These are phyloP conservation scores for Trametes cinnabarina DNA, from an alignment of 768 basidiomycete species.

Conservation along the genomic window DNA sequence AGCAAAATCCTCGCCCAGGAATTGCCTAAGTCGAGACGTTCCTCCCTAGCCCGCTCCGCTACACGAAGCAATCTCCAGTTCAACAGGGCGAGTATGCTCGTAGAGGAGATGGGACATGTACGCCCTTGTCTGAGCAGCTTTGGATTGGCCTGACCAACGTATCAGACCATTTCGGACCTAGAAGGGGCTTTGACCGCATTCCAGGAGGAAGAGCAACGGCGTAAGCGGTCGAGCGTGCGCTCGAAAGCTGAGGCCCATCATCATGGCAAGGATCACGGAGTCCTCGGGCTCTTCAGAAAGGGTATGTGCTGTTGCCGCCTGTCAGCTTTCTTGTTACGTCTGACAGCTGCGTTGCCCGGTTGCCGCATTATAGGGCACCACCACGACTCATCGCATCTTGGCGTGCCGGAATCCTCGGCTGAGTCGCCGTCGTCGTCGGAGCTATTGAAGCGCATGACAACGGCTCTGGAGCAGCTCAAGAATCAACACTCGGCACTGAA, in stretches of 20 bases:
- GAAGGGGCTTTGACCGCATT: slow-evolving; percentile 52
- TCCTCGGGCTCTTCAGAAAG: slow-evolving; percentile 60
- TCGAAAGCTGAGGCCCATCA: slow-evolving; percentile 41
- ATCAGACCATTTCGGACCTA: slow-evolving; percentile 57
- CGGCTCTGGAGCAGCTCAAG: slow-evolving; percentile 53
- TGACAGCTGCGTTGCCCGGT: not conserved
- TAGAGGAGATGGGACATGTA: slow-evolving; percentile 69
- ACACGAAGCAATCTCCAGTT: slow-evolving; percentile 43
- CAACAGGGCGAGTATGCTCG: slow-evolving; percentile 48
- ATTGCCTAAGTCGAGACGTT: slow-evolving; percentile 37
- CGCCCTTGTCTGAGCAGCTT: slow-evolving; percentile 23
- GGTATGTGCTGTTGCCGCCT: slow-evolving; percentile 23
- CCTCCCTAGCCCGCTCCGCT: slow-evolving; percentile 35
- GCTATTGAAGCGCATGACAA: slow-evolving; percentile 42
- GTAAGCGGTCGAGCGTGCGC: slow-evolving; percentile 29
- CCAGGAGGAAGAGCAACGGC: slow-evolving; percentile 38
- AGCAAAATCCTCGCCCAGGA: slow-evolving; percentile 65
- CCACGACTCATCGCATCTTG: slow-evolving; percentile 14
- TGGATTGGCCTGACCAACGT: not conserved
- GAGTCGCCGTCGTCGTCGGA: slow-evolving; percentile 21
- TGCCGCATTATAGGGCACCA: slow-evolving; percentile 8
- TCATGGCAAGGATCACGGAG: slow-evolving; percentile 31
- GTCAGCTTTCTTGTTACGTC: not conserved
- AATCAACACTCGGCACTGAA: slow-evolving; percentile 53
- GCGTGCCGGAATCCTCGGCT: slow-evolving; percentile 7